Evolutionary conservation across 1,284 basidiomycete genomes (phyloP), one percentile per base, ranked within the genome.

Genomic region (Ceratobasidium sp.): DNA sequence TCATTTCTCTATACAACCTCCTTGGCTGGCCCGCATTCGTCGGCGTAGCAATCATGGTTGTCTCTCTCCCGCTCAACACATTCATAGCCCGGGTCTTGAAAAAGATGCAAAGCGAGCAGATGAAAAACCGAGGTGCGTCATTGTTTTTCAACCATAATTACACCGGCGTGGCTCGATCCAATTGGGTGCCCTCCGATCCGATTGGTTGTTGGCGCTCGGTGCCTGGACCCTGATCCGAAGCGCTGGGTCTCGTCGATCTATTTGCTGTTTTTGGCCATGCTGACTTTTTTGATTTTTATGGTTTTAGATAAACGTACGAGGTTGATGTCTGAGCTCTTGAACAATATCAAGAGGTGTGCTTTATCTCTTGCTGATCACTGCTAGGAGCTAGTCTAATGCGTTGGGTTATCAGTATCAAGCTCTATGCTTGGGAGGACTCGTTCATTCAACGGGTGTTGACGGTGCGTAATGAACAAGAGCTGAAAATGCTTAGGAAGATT

Each of bases 21-120:
- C 90, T 98, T 26, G 97, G 96, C 3, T 97, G 95, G 95, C 90
- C 94, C 20, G 93, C 94, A 0, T 96, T 98, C 81, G 93, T 96
- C 69, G 97, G 97, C 13, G 95, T 99, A 3, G 95, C 88, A 0
- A 93, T 98, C 83, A 98, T 99, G 96, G 84, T 96, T 59, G 83
- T 95, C 75, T 93, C 92, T 0, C 86, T 94, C 69, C 96, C 96
- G 1, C 82, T 96, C 79, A 96, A 96, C 81, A 94, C 94, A 0
- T 82, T 89, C 66, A 92, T 96, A 78, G 94, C 95, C 1, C 85
- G 91, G 13, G 86, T 91, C 79, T 86, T 96, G 80, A 97, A 97
- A 84, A 87, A 85, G 67, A 90, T 97, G 86, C 94, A 97, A 83
- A 90, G 94, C 80, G 82, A 91, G 81, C 95, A 98, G 83, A 98